phyloP scores from a whole-genome alignment of 75 land plant species.

The Ceratopteris richardii region DNA sequence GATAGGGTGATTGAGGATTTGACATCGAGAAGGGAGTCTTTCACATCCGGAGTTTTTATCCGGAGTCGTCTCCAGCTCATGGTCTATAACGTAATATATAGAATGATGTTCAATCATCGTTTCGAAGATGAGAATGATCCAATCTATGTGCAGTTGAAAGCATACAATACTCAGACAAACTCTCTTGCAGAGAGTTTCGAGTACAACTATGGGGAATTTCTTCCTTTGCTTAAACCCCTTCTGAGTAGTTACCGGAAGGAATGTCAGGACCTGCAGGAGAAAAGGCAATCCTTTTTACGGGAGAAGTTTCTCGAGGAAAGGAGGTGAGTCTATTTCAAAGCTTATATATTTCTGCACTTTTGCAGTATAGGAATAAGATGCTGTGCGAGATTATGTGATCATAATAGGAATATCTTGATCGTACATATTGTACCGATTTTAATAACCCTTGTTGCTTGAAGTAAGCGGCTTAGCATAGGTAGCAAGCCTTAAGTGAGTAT shows the following conservation, averaged over 20 bases:
- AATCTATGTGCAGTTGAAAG: slow-evolving; percentile 15
- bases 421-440: no score
- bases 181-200: slow-evolving; percentile 40
- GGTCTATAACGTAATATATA: slow-evolving; percentile 33
- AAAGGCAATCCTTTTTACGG: slow-evolving; percentile 25
- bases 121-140: slow-evolving; percentile 34
- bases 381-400: no score
- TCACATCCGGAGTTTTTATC: slow-evolving; percentile 20
- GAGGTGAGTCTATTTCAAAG: neutral
- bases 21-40: slow-evolving; percentile 7
- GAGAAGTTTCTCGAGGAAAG: slow-evolving; percentile 24
- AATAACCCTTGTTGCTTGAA: no score
- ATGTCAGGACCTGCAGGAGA: slow-evolving; percentile 31
- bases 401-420: no score
- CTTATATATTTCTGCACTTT: neutral
- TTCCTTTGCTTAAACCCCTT: slow-evolving; percentile 35
- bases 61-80: slow-evolving; percentile 31
- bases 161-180: slow-evolving; percentile 31
- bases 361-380: no score
- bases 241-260: slow-evolving; percentile 20
- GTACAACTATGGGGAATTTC: slow-evolving; percentile 47
- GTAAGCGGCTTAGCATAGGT: no score
- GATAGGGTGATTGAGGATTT: slow-evolving; percentile 19
- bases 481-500: no score
- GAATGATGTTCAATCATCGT: slow-evolving; percentile 36